Evolutionary conservation across 1,139 yeast species (phyloP).

Genomic region (Candida tetrigidarum): DNA sequence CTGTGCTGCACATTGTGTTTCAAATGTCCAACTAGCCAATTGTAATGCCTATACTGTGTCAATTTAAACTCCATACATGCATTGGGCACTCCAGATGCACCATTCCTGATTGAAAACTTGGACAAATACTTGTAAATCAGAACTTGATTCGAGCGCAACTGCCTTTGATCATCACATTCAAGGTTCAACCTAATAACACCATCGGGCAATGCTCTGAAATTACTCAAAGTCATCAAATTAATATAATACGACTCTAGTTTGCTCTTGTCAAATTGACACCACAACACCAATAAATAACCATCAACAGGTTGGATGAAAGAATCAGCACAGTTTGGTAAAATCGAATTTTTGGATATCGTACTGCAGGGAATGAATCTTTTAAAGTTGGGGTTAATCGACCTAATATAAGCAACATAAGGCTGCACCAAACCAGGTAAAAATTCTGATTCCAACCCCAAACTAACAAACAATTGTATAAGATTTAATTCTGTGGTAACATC

Average conservation of each 20-base stretch:
- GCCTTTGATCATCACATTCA: slow-evolving; percentile 12
- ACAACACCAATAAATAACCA: slow-evolving; percentile 18
- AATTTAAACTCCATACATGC: slow-evolving; percentile 12
- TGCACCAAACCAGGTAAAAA: slow-evolving; percentile 11
- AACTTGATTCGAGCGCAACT: slow-evolving; percentile 12
- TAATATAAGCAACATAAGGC: slow-evolving; percentile 17
- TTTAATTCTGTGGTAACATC: slow-evolving; percentile 19
- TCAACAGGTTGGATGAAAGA: slow-evolving; percentile 21
- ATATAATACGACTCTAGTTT: slow-evolving; percentile 15
- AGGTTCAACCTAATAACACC: slow-evolving; percentile 15
- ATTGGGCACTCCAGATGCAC: slow-evolving; percentile 11
- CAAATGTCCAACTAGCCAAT: slow-evolving; percentile 16
- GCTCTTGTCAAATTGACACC: slow-evolving; percentile 15
- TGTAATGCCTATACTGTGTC: slow-evolving; percentile 10
- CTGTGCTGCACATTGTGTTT: slow-evolving; percentile 1
- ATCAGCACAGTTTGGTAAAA: slow-evolving; percentile 4
- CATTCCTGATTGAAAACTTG: slow-evolving; percentile 15
- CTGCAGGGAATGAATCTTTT: slow-evolving; percentile 20
- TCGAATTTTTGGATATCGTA: slow-evolving; percentile 7
- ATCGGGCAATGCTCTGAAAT: slow-evolving; percentile 14
- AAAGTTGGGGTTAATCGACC: slow-evolving; percentile 18
- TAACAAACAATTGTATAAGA: slow-evolving; percentile 12
- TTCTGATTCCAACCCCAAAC: slow-evolving; percentile 5
- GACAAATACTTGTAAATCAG: slow-evolving; percentile 11
- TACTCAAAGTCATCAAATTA: slow-evolving; percentile 18